Percentiles rank a stretch among this genome's conserved stretches.
phyloP scores from a whole-genome alignment of 768 basidiomycete genomes.

The Cantharellus anzutake region DNA sequence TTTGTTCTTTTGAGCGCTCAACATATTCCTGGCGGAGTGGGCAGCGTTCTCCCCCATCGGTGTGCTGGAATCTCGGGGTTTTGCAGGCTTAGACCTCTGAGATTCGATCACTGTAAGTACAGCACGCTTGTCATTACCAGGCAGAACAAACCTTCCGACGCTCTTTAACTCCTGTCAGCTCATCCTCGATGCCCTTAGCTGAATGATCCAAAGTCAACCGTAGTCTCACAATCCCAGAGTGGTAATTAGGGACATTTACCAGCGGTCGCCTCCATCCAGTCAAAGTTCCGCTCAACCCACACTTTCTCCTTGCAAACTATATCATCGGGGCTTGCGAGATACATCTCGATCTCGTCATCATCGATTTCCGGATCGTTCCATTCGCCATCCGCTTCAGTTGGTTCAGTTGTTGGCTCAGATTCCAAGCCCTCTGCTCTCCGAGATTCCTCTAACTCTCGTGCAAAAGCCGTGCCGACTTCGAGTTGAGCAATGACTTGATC shows the following conservation, averaged over 20 bases:
- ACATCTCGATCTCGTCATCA: constrained; percentile 69
- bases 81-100: constrained; percentile 52
- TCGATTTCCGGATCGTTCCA: constrained; percentile 28
- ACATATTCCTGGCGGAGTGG: constrained; percentile 55
- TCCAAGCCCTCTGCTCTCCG: neutral
- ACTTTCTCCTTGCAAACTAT: constrained; percentile 73
- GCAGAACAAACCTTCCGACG: constrained; percentile 60
- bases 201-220: neutral
- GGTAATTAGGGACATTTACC: constrained; percentile 22
- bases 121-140: neutral
- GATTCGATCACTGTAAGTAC: neutral
- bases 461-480: neutral
- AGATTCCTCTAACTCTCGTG: neutral
- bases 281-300: constrained; percentile 86
- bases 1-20: constrained; percentile 54
- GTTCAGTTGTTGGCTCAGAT: constrained; percentile 1
- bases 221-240: too few species aligned
- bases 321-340: constrained; percentile 61
- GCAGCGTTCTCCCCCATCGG: constrained; percentile 51
- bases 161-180: constrained; percentile 29
- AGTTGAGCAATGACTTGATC: constrained; percentile 1
- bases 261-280: constrained; percentile 76
- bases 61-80: constrained; percentile 57
- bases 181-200: neutral
- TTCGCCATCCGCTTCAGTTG: neutral